Evolutionary conservation across 2,329 filamentous ascomycete species (phyloP).

Genomic region (Alternaria alternata): DNA sequence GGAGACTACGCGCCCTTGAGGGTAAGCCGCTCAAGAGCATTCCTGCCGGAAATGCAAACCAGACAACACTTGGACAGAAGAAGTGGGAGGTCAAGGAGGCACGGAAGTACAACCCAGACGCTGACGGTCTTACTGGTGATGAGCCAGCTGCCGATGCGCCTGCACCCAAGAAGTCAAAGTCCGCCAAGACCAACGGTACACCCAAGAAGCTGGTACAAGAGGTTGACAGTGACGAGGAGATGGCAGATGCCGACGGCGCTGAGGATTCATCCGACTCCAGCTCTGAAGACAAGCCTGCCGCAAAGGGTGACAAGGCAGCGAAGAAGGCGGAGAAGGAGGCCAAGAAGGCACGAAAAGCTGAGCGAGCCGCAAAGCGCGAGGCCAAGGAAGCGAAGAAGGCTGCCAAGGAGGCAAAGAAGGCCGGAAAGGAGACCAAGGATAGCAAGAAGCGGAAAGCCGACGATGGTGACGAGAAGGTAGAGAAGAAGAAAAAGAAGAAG

Average conservation of each 20-base stretch:
- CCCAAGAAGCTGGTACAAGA: constrained; percentile 60
- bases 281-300: constrained; percentile 42
- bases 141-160: constrained; percentile 60
- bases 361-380: constrained; percentile 49
- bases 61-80: constrained; percentile 52
- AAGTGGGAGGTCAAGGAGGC: constrained; percentile 95
- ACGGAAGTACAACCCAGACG: constrained; percentile 92
- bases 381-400: constrained; percentile 62
- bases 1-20: constrained; percentile 79
- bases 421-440: constrained; percentile 62
- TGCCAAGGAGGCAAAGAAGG: constrained; percentile 61
- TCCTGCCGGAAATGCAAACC: constrained; percentile 63
- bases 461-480: constrained; percentile 39
- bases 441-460: constrained; percentile 57
- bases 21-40: constrained; percentile 86
- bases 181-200: constrained; percentile 50
- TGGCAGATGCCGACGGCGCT: constrained; percentile 49
- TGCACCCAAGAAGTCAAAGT: constrained; percentile 58
- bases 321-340: constrained; percentile 54
- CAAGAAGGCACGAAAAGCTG: constrained; percentile 54
- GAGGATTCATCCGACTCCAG: constrained; percentile 49
- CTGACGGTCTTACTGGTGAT: constrained; percentile 80
- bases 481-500: constrained; percentile 74
- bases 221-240: constrained; percentile 53
- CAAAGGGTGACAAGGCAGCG: constrained; percentile 48